A percentile compares a stretch with the other conserved stretches of the same genome.
phyloP scores from a whole-genome alignment of 352 stramenopile species.

The Pythium sukuiense region DNA sequence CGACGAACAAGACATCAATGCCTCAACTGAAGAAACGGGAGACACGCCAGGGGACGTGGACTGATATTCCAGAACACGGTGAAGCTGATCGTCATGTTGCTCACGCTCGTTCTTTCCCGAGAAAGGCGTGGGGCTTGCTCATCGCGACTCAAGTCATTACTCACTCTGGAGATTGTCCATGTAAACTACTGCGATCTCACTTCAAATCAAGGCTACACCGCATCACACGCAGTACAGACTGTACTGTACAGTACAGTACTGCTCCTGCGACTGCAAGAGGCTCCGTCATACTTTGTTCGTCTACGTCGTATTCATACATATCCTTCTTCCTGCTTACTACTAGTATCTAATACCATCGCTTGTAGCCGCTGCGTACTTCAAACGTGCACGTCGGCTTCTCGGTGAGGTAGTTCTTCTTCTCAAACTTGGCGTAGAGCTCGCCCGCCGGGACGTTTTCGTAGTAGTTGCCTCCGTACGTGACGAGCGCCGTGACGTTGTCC shows the following conservation, averaged over 20 bases:
- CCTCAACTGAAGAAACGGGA: background rate
- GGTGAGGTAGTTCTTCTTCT: conserved; percentile 55
- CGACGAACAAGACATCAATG: background rate
- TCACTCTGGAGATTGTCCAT: no score
- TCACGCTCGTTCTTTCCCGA: no score
- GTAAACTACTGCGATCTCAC: no score
- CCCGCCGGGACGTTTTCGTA: conserved; percentile 49
- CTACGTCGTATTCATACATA: no score
- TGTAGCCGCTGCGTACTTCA: conserved; percentile 39
- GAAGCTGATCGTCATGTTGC: conserved; percentile 56
- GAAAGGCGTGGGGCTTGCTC: no score
- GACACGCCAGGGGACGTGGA: background rate
- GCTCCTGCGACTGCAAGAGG: no score
- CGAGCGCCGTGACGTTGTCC: conserved; percentile 34
- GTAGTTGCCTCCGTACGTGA: conserved; percentile 59
- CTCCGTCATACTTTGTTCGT: no score
- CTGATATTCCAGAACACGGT: conserved; percentile 12
- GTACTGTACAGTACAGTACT: no score
- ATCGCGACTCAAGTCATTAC: no score
- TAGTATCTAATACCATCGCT: conserved; percentile 54
- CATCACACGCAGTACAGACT: no score
- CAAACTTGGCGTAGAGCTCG: conserved; percentile 60
- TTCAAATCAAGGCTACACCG: no score
- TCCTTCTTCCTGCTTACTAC: no score
- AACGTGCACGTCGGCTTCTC: conserved; percentile 42